Evolutionary conservation across 148 eudicot species (phyloP), one percentile per base, ranked within the genome.

Genomic region (Arbutus unedo): DNA sequence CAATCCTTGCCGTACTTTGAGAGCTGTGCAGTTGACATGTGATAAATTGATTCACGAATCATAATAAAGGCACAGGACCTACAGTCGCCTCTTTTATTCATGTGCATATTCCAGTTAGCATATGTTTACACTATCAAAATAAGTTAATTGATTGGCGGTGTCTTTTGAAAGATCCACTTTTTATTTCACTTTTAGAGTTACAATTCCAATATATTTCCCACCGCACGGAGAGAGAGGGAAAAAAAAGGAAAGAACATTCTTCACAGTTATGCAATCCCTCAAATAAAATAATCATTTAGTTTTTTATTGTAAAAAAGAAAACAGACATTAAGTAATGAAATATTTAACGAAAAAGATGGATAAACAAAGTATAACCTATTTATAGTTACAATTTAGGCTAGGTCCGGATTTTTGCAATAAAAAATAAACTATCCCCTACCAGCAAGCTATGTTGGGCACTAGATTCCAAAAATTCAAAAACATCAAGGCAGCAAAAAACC

Each of bases 1-100:
- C 99, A 84, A 94, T 93, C 88, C 86, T 93, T 64, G 90, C 88
- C 3, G 91, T 88, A 86, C 93, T 96, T 90, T 96, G 99, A 81
- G 89, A 82, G 86, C 99, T 96, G 78, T 45, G 15, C 54, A 51
- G 19, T 78, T 19, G 43, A 79, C 45, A 15, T 48, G 56, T 0
- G 50, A 79, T 71, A 72, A 14, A 68, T 83, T 47, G 71, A 78
- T 51, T 16, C 59, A 49, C 8, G 7, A 0, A 1, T 16, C 21
- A 14, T 15, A 16, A 56, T 0, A 56, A 4, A 53, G 16, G 10
- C 3, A 13, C 44, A 53, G 44, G 19, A 76, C 9, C 60, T 25
- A 45, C 74, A 77, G 48, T 66, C 45, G 45, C 56, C 83, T 49
- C 10, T 13, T 78, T 5, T 44, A 48, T 49, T 9, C 45, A 47